These are phyloP conservation scores for Haplographium delicatum DNA, from an alignment of 495 filamentous ascomycete species.

Conservation along the genomic window DNA sequence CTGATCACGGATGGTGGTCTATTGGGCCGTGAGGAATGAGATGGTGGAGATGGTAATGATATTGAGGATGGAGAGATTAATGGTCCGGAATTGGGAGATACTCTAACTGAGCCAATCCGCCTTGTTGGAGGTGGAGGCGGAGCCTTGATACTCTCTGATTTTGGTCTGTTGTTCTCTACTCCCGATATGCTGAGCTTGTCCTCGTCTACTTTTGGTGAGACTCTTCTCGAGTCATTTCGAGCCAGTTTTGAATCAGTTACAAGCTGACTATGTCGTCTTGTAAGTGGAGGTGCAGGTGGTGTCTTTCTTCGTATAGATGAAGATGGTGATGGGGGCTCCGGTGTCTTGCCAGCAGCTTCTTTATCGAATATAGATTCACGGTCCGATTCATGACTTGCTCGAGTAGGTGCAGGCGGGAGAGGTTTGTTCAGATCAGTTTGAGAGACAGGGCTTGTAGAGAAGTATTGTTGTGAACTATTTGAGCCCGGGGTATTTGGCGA, in stretches of 20 bases:
- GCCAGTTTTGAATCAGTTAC: slow-evolving; percentile 19
- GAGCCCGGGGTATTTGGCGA: slow-evolving; percentile 5
- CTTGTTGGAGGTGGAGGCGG: slow-evolving; percentile 25
- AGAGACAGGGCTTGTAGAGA: slow-evolving; percentile 3
- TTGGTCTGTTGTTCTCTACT: neutral
- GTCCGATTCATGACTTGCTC: slow-evolving; percentile 23
- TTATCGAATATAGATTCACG: slow-evolving; percentile 25
- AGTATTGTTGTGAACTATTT: slow-evolving; percentile 3
- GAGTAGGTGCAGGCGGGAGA: slow-evolving; percentile 22
- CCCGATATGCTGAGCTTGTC: slow-evolving; percentile 14
- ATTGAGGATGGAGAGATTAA: slow-evolving; percentile 10
- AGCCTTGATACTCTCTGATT: slow-evolving; percentile 13
- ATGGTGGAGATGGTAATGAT: slow-evolving; percentile 19
- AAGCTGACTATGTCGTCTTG: slow-evolving; percentile 22
- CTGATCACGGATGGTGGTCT: slow-evolving; percentile 21
- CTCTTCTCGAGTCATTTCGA: slow-evolving; percentile 10
- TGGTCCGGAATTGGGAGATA: slow-evolving; percentile 4
- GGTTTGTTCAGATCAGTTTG: slow-evolving; percentile 27
- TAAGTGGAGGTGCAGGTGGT: slow-evolving; percentile 20
- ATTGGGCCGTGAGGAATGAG: slow-evolving; percentile 11
- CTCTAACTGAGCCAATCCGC: slow-evolving; percentile 5
- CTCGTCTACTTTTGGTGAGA: slow-evolving; percentile 25
- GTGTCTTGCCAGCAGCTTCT: slow-evolving; percentile 25
- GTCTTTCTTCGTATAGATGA: slow-evolving; percentile 19
- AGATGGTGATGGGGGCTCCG: slow-evolving; percentile 25